Evolutionary conservation across 192 early-diverging fungal species (phyloP).

Genomic region (Entrophospora sp.): DNA sequence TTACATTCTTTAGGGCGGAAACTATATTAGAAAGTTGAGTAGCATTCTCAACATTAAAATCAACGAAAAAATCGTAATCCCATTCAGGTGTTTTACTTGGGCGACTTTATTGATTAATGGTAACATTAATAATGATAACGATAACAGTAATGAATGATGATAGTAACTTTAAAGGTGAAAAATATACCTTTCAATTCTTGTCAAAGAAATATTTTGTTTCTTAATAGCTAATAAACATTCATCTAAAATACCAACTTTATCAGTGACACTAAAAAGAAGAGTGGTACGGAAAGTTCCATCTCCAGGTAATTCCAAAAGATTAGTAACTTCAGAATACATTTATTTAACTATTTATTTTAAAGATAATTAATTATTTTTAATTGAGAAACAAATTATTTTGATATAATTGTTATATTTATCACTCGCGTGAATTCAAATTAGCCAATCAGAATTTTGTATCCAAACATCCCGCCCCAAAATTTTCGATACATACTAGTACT

Average conservation of each 20-base stretch:
- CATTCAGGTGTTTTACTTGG: slow-evolving; percentile 69
- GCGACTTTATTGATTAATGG: slow-evolving; percentile 34
- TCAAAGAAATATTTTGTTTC: slow-evolving; percentile 67
- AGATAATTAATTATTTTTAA: too few relatives aligned
- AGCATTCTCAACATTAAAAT: slow-evolving; percentile 62
- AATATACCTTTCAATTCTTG: slow-evolving; percentile 93
- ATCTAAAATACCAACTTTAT: slow-evolving; percentile 80
- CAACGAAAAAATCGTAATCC: slow-evolving; percentile 91
- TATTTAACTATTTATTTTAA: too few relatives aligned
- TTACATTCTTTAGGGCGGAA: slow-evolving; percentile 53
- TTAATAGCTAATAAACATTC: slow-evolving; percentile 69
- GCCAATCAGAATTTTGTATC: too few relatives aligned
- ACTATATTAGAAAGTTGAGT: slow-evolving; percentile 54
- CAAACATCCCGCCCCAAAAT: too few relatives aligned
- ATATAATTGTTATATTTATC: too few relatives aligned
- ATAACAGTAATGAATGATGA: too few relatives aligned
- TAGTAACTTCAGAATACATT: slow-evolving; percentile 5
- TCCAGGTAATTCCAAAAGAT: neutral
- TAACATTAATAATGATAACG: too few relatives aligned
- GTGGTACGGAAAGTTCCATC: slow-evolving; percentile 40
- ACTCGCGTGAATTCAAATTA: too few relatives aligned
- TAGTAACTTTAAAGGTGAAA: too few relatives aligned
- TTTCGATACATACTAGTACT: too few relatives aligned
- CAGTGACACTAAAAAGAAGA: slow-evolving; percentile 70
- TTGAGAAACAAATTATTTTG: too few relatives aligned